phyloP scores from a whole-genome alignment of 2,329 filamentous ascomycete species.

The Trichoderma atroviride region DNA sequence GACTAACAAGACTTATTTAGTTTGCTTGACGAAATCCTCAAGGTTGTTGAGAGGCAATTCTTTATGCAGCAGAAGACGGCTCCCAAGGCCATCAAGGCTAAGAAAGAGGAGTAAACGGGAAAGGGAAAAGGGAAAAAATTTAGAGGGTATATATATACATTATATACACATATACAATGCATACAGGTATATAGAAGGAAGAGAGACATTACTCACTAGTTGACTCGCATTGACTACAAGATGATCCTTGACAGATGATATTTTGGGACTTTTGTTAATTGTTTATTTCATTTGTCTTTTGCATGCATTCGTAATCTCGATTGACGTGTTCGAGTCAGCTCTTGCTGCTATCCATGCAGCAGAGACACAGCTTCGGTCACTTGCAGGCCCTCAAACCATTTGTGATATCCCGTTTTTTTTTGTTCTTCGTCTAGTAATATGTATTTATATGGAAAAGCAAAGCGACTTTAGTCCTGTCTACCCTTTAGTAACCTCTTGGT shows the following conservation, averaged over 20 bases:
- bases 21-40: constrained; percentile 81
- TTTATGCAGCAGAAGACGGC: constrained; percentile 58
- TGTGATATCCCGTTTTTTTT: constrained; percentile 14
- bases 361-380: constrained; percentile 10
- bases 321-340: constrained; percentile 19
- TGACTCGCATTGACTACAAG: neutral
- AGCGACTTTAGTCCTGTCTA: constrained; percentile 26
- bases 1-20: constrained; percentile 47
- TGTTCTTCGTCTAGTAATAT: constrained; percentile 1
- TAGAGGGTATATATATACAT: constrained; percentile 28
- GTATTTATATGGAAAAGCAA: neutral
- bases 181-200: constrained; percentile 28
- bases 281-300: neutral
- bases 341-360: constrained; percentile 30
- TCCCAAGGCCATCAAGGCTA: constrained; percentile 44
- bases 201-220: neutral
- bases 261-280: neutral
- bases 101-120: constrained; percentile 57
- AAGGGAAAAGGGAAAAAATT: constrained; percentile 24
- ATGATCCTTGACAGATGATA: too few relatives aligned
- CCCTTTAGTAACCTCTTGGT: constrained; percentile 93
- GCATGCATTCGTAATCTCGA: constrained; percentile 4
- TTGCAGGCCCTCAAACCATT: neutral
- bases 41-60: constrained; percentile 71
- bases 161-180: constrained; percentile 39